Percentiles rank a stretch among this genome's conserved stretches.
Conservation (phyloP, 495 filamentous ascomycete species). For the Apodospora peruviana region DNA sequence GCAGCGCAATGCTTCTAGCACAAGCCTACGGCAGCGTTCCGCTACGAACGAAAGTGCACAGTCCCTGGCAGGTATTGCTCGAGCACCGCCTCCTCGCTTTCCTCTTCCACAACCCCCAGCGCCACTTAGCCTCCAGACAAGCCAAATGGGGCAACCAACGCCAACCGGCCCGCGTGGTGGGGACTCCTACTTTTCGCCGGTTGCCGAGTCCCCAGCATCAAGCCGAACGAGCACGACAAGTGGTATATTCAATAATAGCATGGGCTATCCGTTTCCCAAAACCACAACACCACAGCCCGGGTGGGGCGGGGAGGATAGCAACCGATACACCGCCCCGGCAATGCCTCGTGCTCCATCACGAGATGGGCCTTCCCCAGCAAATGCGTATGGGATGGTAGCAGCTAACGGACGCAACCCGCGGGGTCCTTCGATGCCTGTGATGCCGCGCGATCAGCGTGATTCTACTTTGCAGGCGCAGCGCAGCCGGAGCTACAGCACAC, state of each 20-base stretch:
- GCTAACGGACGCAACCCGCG: slow-evolving; percentile 60
- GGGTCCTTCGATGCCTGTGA: slow-evolving; percentile 76
- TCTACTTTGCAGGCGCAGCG: slow-evolving; percentile 51
- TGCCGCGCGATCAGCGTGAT: slow-evolving; percentile 51
- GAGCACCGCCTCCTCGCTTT: slow-evolving; percentile 62
- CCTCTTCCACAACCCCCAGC: slow-evolving; percentile 54
- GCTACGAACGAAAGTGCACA: slow-evolving; percentile 65
- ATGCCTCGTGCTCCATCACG: slow-evolving; percentile 72
- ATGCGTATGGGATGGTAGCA: slow-evolving; percentile 45
- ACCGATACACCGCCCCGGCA: slow-evolving; percentile 82
- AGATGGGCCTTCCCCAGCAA: slow-evolving; percentile 60
- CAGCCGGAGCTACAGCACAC: slow-evolving; percentile 57
- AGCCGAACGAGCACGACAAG: slow-evolving; percentile 65
- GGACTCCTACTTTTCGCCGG: slow-evolving; percentile 89
- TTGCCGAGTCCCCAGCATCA: slow-evolving; percentile 74
- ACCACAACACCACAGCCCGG: slow-evolving; percentile 57
- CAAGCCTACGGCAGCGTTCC: slow-evolving; percentile 74
- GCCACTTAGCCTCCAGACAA: slow-evolving; percentile 57
- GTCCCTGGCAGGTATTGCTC: slow-evolving; percentile 40
- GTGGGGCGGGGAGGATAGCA: slow-evolving; percentile 61
- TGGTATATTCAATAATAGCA: slow-evolving; percentile 55
- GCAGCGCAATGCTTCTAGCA: slow-evolving; percentile 74
- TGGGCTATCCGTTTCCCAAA: slow-evolving; percentile 69
- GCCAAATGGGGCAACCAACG: slow-evolving; percentile 30
- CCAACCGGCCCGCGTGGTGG: slow-evolving; percentile 42